phyloP scores from a whole-genome alignment of 805 yeast species.

The Peterozyma xylosa region DNA sequence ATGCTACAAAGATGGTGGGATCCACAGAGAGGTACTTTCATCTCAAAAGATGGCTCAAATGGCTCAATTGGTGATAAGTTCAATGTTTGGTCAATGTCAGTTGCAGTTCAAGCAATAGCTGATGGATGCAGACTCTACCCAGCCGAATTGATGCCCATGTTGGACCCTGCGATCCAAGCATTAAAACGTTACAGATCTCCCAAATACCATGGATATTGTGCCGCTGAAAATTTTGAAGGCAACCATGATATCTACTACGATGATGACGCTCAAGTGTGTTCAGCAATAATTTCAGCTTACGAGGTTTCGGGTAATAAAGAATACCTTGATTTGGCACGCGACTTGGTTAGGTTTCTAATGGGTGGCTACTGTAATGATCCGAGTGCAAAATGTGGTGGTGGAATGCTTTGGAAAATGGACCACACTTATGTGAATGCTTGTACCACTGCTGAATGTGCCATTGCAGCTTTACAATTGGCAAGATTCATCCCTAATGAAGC shows the following conservation, averaged over 20 bases:
- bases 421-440: constrained; percentile 57
- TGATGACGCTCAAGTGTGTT: constrained; percentile 70
- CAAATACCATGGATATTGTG: constrained; percentile 50
- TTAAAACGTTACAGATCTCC: constrained; percentile 45
- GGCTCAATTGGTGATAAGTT: constrained; percentile 45
- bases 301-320: constrained; percentile 54
- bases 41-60: constrained; percentile 30
- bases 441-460: constrained; percentile 61
- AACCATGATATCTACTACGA: constrained; percentile 64
- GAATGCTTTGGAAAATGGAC: constrained; percentile 59
- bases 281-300: constrained; percentile 56
- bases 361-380: constrained; percentile 52
- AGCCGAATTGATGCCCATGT: constrained; percentile 42
- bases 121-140: constrained; percentile 55
- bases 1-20: constrained; percentile 37
- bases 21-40: constrained; percentile 25
- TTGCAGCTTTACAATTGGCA: constrained; percentile 52
- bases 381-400: constrained; percentile 41
- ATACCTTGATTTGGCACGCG: constrained; percentile 48
- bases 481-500: constrained; percentile 42
- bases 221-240: constrained; percentile 51
- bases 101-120: constrained; percentile 58
- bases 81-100: constrained; percentile 64
- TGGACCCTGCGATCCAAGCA: constrained; percentile 42
- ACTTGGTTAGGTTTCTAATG: constrained; percentile 52